Evolutionary conservation across 257 asterid species (phyloP).

Genomic region (Solanum ossicruentum): DNA sequence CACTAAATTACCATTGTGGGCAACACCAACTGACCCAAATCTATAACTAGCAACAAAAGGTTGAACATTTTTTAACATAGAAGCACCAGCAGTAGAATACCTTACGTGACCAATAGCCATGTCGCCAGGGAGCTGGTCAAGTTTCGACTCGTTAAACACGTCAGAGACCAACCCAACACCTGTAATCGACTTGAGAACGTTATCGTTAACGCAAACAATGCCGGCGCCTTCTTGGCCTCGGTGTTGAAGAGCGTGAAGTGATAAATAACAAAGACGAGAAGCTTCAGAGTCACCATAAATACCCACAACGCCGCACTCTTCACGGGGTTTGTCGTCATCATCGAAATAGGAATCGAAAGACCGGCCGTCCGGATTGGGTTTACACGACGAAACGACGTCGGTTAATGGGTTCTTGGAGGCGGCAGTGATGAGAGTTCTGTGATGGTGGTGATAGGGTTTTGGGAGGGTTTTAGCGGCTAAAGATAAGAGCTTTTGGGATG

Average conservation of each 20-base stretch:
- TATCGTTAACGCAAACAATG: slow-evolving; percentile 57
- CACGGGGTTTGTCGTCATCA: slow-evolving; percentile 59
- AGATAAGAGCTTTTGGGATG: neutral
- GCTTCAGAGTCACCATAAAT: slow-evolving; percentile 91
- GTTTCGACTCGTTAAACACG: slow-evolving; percentile 63
- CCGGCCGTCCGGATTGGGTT: neutral
- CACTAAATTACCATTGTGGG: slow-evolving; percentile 92
- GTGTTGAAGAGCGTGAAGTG: slow-evolving; percentile 92
- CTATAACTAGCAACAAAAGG: slow-evolving; percentile 87
- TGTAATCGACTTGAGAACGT: slow-evolving; percentile 58
- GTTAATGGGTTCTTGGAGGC: slow-evolving; percentile 41
- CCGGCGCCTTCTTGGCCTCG: slow-evolving; percentile 98
- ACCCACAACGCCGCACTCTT: slow-evolving; percentile 93
- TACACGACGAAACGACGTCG: slow-evolving; percentile 12
- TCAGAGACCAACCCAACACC: slow-evolving; percentile 88
- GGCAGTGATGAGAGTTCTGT: slow-evolving; percentile 8
- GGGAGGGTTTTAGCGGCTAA: slow-evolving; percentile 18
- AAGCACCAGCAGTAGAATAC: slow-evolving; percentile 85
- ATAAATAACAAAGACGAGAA: slow-evolving; percentile 65
- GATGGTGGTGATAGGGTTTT: slow-evolving; percentile 11
- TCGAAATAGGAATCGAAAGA: neutral
- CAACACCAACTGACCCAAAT: slow-evolving; percentile 88
- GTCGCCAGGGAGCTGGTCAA: slow-evolving; percentile 61
- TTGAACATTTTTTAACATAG: slow-evolving; percentile 92
- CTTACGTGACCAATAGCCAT: slow-evolving; percentile 92